phyloP scores from a whole-genome alignment of 495 filamentous ascomycete genomes.

The Trichoderma parareesei region DNA sequence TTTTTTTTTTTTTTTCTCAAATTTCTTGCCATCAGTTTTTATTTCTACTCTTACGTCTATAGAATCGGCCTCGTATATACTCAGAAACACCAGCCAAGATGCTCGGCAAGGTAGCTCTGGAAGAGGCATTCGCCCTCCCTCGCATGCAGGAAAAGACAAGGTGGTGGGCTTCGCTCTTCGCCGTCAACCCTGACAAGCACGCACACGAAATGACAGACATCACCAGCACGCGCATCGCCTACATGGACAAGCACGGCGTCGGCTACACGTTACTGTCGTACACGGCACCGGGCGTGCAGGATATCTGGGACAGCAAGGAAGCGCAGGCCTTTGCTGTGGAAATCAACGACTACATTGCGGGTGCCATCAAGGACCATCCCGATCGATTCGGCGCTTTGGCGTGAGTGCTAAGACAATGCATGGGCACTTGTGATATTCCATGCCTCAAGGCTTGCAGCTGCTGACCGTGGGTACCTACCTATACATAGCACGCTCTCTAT shows the following conservation, averaged over 20 bases:
- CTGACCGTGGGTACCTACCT: too few relatives aligned
- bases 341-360: conserved; percentile 52
- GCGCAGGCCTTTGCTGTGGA: conserved; percentile 31
- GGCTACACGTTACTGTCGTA: conserved; percentile 53
- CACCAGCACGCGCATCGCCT: conserved; percentile 39
- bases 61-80: not conserved
- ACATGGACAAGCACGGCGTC: conserved; percentile 51
- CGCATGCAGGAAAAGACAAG: conserved; percentile 31
- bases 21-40: not conserved
- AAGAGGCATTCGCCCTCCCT: conserved; percentile 45
- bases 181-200: conserved; percentile 13
- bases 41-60: not conserved
- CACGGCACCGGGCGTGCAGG: conserved; percentile 50
- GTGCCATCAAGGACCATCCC: conserved; percentile 40
- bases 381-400: conserved; percentile 52
- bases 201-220: conserved; percentile 27
- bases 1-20: too few relatives aligned
- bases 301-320: conserved; percentile 33
- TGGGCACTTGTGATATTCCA: too few relatives aligned
- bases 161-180: conserved; percentile 37
- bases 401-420: not conserved
- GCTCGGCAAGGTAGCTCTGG: conserved; percentile 45
- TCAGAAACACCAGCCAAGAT: conserved; percentile 23
- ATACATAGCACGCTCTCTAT: conserved; percentile 22
- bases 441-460: too few relatives aligned